These are phyloP conservation scores for Lathyrus aphaca DNA, from an alignment of 306 rosid genomes.

Conservation along the genomic window DNA sequence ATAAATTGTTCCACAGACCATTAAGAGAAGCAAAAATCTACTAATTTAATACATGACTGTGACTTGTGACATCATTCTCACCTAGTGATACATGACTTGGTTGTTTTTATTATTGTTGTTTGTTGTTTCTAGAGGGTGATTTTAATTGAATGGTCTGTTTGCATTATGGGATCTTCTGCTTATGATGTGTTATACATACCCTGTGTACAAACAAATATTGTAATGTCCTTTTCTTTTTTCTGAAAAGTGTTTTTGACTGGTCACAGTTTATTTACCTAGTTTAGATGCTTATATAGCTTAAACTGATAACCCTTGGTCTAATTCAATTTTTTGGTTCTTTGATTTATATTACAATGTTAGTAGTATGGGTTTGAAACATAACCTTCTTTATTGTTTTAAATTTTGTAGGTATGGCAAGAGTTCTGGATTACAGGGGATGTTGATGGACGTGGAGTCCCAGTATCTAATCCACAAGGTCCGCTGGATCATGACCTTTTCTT, in stretches of 20 bases:
- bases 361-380: constrained; percentile 32
- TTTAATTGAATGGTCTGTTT: constrained; percentile 30
- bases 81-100: background rate
- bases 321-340: constrained; percentile 16
- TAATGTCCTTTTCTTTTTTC: background rate
- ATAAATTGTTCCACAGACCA: background rate
- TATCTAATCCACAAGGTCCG: constrained; percentile 87
- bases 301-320: constrained; percentile 27
- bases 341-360: constrained; percentile 8
- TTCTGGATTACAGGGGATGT: constrained; percentile 98
- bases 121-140: constrained; percentile 26
- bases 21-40: background rate
- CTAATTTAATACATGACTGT: background rate
- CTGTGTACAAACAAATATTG: background rate
- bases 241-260: constrained; percentile 9
- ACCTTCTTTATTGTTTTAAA: constrained; percentile 28
- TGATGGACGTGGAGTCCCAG: constrained; percentile 86
- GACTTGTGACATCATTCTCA: background rate
- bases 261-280: constrained; percentile 20
- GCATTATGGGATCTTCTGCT: constrained; percentile 1
- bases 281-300: constrained; percentile 20
- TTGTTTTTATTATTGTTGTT: background rate
- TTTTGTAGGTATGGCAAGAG: constrained; percentile 93
- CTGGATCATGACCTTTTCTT: constrained; percentile 91
- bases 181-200: constrained; percentile 18